phyloP scores from a whole-genome alignment of 2,329 filamentous ascomycete genomes.

The Cladosporium austrohemisphaericum region DNA sequence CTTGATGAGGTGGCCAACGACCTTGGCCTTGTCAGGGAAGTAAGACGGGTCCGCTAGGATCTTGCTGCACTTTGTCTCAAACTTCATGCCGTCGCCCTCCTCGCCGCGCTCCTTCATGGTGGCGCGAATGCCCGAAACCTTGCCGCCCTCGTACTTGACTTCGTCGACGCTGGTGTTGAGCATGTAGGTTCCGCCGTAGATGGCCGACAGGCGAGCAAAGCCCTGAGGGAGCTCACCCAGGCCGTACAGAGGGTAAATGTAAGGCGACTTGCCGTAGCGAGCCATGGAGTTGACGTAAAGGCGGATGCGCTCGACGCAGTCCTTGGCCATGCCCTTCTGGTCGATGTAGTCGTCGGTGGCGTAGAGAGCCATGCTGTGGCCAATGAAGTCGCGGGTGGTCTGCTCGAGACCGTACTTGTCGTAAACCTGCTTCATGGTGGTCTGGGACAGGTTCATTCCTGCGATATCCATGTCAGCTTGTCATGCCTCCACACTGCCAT shows the following conservation, averaged over 20 bases:
- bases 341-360: slow-evolving; percentile 83
- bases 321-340: slow-evolving; percentile 67
- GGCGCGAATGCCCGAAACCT: slow-evolving; percentile 93
- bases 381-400: slow-evolving; percentile 89
- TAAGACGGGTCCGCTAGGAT: slow-evolving; percentile 96
- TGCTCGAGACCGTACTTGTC: slow-evolving; percentile 94
- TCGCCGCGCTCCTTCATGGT: slow-evolving; percentile 89
- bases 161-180: slow-evolving; percentile 94
- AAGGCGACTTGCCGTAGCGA: slow-evolving; percentile 95
- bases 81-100: slow-evolving; percentile 73
- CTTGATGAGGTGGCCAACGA: slow-evolving; percentile 85
- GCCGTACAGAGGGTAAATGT: slow-evolving; percentile 98
- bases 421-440: slow-evolving; percentile 97
- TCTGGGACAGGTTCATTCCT: slow-evolving; percentile 73
- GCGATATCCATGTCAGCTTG: slow-evolving; percentile 17
- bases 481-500: not conserved
- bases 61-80: slow-evolving; percentile 92
- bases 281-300: slow-evolving; percentile 98
- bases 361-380: slow-evolving; percentile 97
- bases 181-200: slow-evolving; percentile 99
- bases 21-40: slow-evolving; percentile 84
- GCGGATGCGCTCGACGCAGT: slow-evolving; percentile 86
- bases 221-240: slow-evolving; percentile 95
- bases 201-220: slow-evolving; percentile 93
- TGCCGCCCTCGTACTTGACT: slow-evolving; percentile 72